Percentiles rank a stretch among this genome's conserved stretches.
Conservation (phyloP, 768 basidiomycete genomes). For the Pisolithus marmoratus region DNA sequence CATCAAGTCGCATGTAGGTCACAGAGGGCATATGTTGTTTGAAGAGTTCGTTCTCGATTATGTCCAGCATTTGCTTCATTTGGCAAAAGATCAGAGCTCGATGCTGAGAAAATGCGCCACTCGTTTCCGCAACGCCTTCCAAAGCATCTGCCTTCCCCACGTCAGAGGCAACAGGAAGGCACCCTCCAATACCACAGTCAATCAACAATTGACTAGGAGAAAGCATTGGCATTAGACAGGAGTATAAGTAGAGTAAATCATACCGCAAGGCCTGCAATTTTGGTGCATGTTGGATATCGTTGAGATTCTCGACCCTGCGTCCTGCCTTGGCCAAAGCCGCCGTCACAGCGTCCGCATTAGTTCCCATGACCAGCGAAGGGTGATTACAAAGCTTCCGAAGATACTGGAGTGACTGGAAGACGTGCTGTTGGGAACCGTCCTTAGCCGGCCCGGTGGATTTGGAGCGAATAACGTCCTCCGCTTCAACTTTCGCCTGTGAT, state of each 20-base stretch:
- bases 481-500: slow-evolving; percentile 63
- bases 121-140: slow-evolving; percentile 47
- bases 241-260: slow-evolving; percentile 16
- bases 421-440: slow-evolving; percentile 65
- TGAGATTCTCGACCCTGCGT: slow-evolving; percentile 41
- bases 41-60: slow-evolving; percentile 93
- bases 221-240: slow-evolving; percentile 3
- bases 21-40: slow-evolving; percentile 89
- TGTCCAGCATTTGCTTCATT: slow-evolving; percentile 98
- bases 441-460: slow-evolving; percentile 29
- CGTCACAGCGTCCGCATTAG: slow-evolving; percentile 50
- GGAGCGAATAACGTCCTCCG: slow-evolving; percentile 58
- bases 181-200: slow-evolving; percentile 89
- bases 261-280: slow-evolving; percentile 90
- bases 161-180: slow-evolving; percentile 39
- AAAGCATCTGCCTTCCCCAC: slow-evolving; percentile 61
- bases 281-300: slow-evolving; percentile 87
- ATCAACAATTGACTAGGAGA: slow-evolving; percentile 75
- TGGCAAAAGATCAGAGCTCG: slow-evolving; percentile 99
- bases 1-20: slow-evolving; percentile 97
- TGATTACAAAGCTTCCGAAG: slow-evolving; percentile 97
- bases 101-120: slow-evolving; percentile 78
- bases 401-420: slow-evolving; percentile 97
- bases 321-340: slow-evolving; percentile 54
- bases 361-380: slow-evolving; percentile 85